These are phyloP conservation scores for Leccinum insolens DNA, from an alignment of 1,284 basidiomycete species.

Conservation along the genomic window DNA sequence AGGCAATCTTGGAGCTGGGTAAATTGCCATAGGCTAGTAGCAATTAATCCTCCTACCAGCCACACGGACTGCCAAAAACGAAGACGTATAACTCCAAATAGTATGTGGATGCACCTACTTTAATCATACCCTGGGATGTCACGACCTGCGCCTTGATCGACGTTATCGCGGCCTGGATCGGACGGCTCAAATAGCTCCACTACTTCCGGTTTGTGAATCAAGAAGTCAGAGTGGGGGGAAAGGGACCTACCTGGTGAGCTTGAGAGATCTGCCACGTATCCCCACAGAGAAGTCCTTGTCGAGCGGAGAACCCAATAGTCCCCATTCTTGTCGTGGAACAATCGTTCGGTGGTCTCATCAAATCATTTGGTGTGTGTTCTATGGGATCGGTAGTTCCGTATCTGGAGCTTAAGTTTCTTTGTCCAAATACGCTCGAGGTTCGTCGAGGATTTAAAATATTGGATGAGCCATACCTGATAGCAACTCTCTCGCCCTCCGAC, in stretches of 20 bases:
- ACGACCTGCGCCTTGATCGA: slow-evolving; percentile 75
- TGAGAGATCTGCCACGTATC: slow-evolving; percentile 70
- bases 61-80: slow-evolving; percentile 59
- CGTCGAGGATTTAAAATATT: background rate
- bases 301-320: slow-evolving; percentile 73
- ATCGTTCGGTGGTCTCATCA: slow-evolving; percentile 78
- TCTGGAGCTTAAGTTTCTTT: slow-evolving; percentile 73
- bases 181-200: slow-evolving; percentile 77
- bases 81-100: slow-evolving; percentile 4
- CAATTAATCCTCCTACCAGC: slow-evolving; percentile 74
- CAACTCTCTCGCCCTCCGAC: slow-evolving; percentile 70
- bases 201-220: slow-evolving; percentile 45
- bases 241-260: slow-evolving; percentile 60
- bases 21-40: slow-evolving; percentile 78
- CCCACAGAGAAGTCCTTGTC: slow-evolving; percentile 72
- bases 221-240: slow-evolving; percentile 9
- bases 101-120: slow-evolving; percentile 40
- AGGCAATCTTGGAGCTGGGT: slow-evolving; percentile 71
- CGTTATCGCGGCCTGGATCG: slow-evolving; percentile 62
- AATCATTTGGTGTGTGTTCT: slow-evolving; percentile 74
- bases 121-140: slow-evolving; percentile 64
- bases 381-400: slow-evolving; percentile 69
- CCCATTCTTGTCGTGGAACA: slow-evolving; percentile 69
- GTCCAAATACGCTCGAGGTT: slow-evolving; percentile 12
- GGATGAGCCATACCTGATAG: slow-evolving; percentile 51